Base-by-base conservation (phyloP, 139 green algal genomes). In the Coelastrella sp. region DNA sequence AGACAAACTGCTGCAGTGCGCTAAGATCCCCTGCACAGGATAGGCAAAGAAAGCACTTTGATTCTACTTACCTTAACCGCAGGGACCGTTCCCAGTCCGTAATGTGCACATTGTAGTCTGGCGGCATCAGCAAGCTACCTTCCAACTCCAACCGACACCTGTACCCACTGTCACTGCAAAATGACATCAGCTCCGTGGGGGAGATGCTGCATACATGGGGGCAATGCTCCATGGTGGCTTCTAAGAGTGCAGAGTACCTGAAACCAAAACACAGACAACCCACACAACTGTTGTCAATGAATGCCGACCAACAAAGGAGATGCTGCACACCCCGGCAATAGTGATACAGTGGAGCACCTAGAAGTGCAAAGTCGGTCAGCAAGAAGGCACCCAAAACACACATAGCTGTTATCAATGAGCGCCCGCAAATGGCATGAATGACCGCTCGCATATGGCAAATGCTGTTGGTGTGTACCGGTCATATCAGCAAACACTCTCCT, bases 71-170 rank as follows among this genome's bases (percentile, higher is more conserved):
- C 92, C 92, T 91, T 23, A 98, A 93, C 6, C 93, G 88, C 75
- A 98, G 80, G 4, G 94, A 94, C 22, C 96, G 94, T 93, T 98
- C 96, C 96, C 96, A 98, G 80, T 98, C 96, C 5, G 96, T 98
- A 20, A 98, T 73, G 32, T 91, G 90, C 20, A 98, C 94, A 80
- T 98, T 98, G 88, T 92, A 94, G 84, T 98, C 96, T 3, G 96
- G 96, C 4, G 96, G 96, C 56, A 96, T 96, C 75, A 98, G 92
- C 23, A 96, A 89, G 2, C 92, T 94, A 74, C 96, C 96, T 4
- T 79, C 47, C 5, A 93, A 93, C 93, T 98, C 96, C 81, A 98
- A 81, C 22, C 96, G 92, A 90, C 94, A 97, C 11, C 90, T 83
- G 94, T 97, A 97, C 47, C 83, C 73, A n/a, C 89, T 74, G 58